Conservation (phyloP, 805 yeast species). For the Starmerella floris region DNA sequence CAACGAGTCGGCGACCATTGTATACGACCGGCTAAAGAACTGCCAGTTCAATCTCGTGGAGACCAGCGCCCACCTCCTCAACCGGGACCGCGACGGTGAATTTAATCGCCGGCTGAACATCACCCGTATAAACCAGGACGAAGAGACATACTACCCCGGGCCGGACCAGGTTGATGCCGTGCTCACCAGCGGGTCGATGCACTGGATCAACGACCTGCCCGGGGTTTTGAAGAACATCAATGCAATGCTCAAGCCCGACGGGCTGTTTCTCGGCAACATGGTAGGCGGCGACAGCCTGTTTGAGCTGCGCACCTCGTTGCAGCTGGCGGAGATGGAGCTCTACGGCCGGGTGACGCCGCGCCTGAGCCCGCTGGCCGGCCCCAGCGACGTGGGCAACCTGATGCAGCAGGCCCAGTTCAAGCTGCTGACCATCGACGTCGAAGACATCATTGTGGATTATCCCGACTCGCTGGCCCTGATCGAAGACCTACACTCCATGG, state of each 20-base stretch:
- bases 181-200: conserved; percentile 56
- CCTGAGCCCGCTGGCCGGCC: conserved; percentile 66
- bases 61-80: conserved; percentile 40
- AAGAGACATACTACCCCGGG: conserved; percentile 34
- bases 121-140: conserved; percentile 48
- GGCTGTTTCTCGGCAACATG: conserved; percentile 67
- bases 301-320: conserved; percentile 66
- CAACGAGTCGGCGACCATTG: conserved; percentile 39
- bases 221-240: conserved; percentile 43
- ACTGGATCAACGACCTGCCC: conserved; percentile 83
- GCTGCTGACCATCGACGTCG: conserved; percentile 71
- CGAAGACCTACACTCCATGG: conserved; percentile 67
- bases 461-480: conserved; percentile 58
- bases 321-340: conserved; percentile 70
- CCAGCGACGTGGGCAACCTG: conserved; percentile 60
- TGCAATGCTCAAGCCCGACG: conserved; percentile 57
- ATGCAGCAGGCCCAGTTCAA: conserved; percentile 66
- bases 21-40: conserved; percentile 34
- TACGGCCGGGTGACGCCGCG: conserved; percentile 70
- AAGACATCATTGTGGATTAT: conserved; percentile 65
- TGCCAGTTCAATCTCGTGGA: conserved; percentile 54
- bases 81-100: conserved; percentile 36
- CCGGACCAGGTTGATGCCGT: conserved; percentile 52
- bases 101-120: conserved; percentile 37
- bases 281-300: conserved; percentile 78